These are phyloP conservation scores for Cutaneotrichosporon sp. DNA, from an alignment of 1,284 basidiomycete genomes.

Conservation along the genomic window DNA sequence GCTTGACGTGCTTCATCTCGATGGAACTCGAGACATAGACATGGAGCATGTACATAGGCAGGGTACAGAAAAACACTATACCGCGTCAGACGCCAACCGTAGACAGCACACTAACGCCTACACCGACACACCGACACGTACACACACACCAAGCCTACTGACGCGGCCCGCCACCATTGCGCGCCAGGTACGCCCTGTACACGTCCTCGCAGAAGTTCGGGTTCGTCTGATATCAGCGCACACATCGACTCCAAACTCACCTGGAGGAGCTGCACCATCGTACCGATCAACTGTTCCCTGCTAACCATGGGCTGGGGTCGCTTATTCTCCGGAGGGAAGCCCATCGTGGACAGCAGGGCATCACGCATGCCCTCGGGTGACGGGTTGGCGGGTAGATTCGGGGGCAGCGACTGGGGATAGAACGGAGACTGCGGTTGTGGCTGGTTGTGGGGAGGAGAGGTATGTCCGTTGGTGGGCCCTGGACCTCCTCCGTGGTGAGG, in stretches of 20 bases:
- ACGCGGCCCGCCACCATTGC: conserved; percentile 6
- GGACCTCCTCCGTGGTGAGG: not conserved
- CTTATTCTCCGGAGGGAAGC: conserved; percentile 2
- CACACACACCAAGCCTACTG: conserved; percentile 5
- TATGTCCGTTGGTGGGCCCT: not conserved
- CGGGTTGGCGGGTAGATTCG: not conserved
- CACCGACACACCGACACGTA: not conserved
- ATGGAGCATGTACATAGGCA: not conserved
- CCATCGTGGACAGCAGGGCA: conserved; percentile 6
- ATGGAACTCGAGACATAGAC: too few relatives aligned
- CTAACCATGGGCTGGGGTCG: not conserved
- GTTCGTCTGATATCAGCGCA: conserved; percentile 13
- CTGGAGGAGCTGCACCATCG: conserved; percentile 8
- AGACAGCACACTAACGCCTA: conserved; percentile 2
- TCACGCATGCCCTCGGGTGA: conserved; percentile 11
- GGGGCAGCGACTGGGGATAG: not conserved
- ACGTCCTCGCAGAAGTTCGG: conserved; percentile 19
- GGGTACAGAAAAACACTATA: not conserved
- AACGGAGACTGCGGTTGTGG: conserved; percentile 14
- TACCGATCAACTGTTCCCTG: not conserved
- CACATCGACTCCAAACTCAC: not conserved
- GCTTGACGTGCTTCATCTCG: too few relatives aligned
- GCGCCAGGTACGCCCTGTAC: conserved; percentile 17
- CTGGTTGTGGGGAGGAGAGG: conserved; percentile 4
- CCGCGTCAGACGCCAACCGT: not conserved